Evolutionary conservation across 78 protist genomes (phyloP), one percentile per base, ranked within the genome.

Genomic region (Planoprotostelium fungivorum): DNA sequence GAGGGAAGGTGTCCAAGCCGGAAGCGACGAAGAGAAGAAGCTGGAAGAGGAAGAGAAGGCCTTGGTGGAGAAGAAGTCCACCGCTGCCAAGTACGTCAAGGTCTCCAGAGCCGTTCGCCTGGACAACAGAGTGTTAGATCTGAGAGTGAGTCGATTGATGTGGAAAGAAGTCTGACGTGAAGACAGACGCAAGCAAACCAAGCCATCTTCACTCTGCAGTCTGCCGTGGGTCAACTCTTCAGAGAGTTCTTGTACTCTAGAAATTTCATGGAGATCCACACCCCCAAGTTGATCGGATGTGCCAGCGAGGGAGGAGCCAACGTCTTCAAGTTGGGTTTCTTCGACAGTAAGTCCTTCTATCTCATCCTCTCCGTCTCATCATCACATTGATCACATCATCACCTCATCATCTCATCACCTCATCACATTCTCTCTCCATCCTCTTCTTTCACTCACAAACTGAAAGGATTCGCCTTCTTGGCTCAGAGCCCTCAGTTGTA

Each of bases 401-500:
- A 73, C 84, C 29, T 29, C 84, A 29, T 73, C 84, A 73, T 73
- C 29, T 73, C 35, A 89, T 34, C 88, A 84, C 29, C 1, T 25
- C 86, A 34, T 84, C 36, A 0, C 1, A 36, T 28, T 16, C 5
- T 34, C 29, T 91, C 34, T 37, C 36, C 0, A 38, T 83, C n/a
- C n/a, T n/a, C n/a, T n/a, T n/a, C n/a, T n/a, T n/a, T n/a, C n/a
- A n/a, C n/a, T n/a, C n/a, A n/a, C n/a, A n/a, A n/a, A n/a, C n/a
- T n/a, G n/a, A n/a, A n/a, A n/a, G n/a, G n/a, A n/a, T 16, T 37
- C 37, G 98, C 99, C 16, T 97, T 34, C 87, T 92, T 99, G 10
- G 99, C 99, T 29, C 99, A 99, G 95, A 94, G 98, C 9, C 99
- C 99, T 31, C 99, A 99, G 96, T 96, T 99, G 86, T 98, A 98